Evolutionary conservation across 192 early-diverging fungal genomes (phyloP), one percentile per base, ranked within the genome.

Genomic region (Entrophospora sp.): DNA sequence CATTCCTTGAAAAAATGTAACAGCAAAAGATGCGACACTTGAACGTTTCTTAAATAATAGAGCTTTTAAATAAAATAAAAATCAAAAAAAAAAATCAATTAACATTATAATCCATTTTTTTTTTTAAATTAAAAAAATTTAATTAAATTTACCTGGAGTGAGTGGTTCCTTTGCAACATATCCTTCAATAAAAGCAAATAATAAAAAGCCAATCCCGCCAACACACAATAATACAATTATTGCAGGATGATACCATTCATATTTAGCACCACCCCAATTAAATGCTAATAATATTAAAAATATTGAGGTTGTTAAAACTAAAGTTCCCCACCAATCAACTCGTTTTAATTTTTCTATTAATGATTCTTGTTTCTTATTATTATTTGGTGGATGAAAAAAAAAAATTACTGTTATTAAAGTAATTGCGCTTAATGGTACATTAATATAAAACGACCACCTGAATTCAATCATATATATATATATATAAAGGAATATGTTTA

Each of bases 231-330:
- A 71, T 28, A 73, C 66, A 49, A 84, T 80, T 18, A 87, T 73
- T 4, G 80, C 58, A n/a, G 79, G 77, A 2, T 77, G 77, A 25
- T 72, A 71, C 92, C 91, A 94, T 3, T 74, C 75, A 67, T 81
- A 90, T 30, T 74, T 62, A 52, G 70, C 75, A 16, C 91, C 93
- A 57, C 88, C 92, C 72, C 85, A 81, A 69, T 89, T 84, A 0
- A 95, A 68, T 1, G 88, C 85, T 57, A 89, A 64, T 36, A 92
- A 72, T 32, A 95, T 52, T 30, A 75, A 58, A 20, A 87, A 71
- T 7, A 83, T 68, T 18, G 79, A 80, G 51, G 72, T 71, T 20
- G 87, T 62, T 10, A 89, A 16, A 2, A 82, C 18, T 5, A 83
- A n/a, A n/a, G 77, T 78, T 46, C 89, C 87, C 53, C 79, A 57